Percentiles rank a stretch among this genome's conserved stretches.
These are phyloP conservation scores for Heteromeles arbutifolia DNA, from an alignment of 306 rosid genomes.

Conservation along the genomic window DNA sequence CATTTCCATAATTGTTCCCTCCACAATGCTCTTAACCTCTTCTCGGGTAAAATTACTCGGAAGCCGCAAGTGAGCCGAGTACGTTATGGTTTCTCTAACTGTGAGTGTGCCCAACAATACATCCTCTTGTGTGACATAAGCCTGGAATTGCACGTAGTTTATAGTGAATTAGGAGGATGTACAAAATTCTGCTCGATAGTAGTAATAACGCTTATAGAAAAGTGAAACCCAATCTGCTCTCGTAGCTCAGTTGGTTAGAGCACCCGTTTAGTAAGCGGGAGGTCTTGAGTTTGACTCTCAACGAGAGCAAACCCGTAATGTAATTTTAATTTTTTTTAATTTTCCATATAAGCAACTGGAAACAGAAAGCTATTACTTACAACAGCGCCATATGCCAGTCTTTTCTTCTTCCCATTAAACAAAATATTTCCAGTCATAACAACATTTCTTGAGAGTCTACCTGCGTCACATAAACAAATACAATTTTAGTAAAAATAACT, in stretches of 20 bases:
- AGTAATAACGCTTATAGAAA: not conserved
- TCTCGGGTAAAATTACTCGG: slow-evolving; percentile 46
- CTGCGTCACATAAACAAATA: not conserved
- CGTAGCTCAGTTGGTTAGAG: slow-evolving; percentile 3
- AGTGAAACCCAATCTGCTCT: not conserved
- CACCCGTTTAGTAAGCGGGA: not conserved
- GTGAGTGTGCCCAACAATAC: slow-evolving; percentile 69
- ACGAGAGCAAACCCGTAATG: not conserved
- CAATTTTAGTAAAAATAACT: not conserved
- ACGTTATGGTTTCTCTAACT: slow-evolving; percentile 62
- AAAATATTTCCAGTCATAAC: not conserved
- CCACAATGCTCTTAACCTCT: slow-evolving; percentile 43
- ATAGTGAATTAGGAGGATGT: not conserved
- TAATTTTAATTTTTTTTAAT: not conserved
- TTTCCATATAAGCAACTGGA: not conserved
- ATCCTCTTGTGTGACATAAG: slow-evolving; percentile 90
- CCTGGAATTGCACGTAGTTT: slow-evolving; percentile 35
- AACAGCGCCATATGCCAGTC: not conserved
- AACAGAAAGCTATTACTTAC: not conserved
- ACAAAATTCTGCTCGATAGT: not conserved
- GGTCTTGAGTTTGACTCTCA: not conserved
- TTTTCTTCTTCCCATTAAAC: not conserved
- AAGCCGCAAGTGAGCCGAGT: slow-evolving; percentile 65
- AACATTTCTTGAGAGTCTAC: not conserved
- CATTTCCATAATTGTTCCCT: slow-evolving; percentile 76